These are phyloP conservation scores for Raddia guianensis DNA, from an alignment of 176 grass and related monocot genomes.

Conservation along the genomic window DNA sequence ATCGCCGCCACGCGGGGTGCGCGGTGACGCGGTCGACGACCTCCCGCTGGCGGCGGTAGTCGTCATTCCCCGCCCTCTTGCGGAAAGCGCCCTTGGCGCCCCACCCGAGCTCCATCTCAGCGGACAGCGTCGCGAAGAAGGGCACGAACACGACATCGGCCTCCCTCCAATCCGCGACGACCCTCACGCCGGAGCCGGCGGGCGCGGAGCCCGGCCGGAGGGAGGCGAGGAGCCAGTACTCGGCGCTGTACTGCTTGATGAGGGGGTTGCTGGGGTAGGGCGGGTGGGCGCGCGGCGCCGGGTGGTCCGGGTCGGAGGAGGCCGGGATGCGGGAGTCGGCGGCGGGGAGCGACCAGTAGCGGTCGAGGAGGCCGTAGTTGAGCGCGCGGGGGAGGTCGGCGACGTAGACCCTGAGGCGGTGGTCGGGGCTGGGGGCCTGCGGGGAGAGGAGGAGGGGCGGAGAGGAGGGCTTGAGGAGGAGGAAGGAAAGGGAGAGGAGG, in stretches of 20 bases:
- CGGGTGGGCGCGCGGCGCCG: slow-evolving; percentile 24
- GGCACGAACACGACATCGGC: slow-evolving; percentile 90
- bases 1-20: slow-evolving; percentile 70
- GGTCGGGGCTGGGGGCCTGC: neutral
- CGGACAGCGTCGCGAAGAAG: slow-evolving; percentile 89
- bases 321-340: slow-evolving; percentile 80
- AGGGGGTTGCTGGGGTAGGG: slow-evolving; percentile 70
- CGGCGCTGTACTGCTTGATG: slow-evolving; percentile 86
- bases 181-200: slow-evolving; percentile 40
- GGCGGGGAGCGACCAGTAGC: slow-evolving; percentile 68
- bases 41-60: slow-evolving; percentile 79
- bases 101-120: slow-evolving; percentile 96
- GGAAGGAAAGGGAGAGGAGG: slow-evolving; percentile 44
- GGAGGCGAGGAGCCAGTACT: slow-evolving; percentile 89
- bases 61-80: slow-evolving; percentile 63
- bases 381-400: slow-evolving; percentile 77
- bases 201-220: slow-evolving; percentile 38
- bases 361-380: slow-evolving; percentile 85
- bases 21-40: slow-evolving; percentile 67
- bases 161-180: slow-evolving; percentile 57
- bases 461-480: slow-evolving; percentile 39
- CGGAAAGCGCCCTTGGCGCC: slow-evolving; percentile 69
- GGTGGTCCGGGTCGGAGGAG: slow-evolving; percentile 50
- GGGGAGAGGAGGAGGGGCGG: neutral
- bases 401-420: slow-evolving; percentile 69